Percentiles rank a stretch among this genome's conserved stretches.
phyloP scores from a whole-genome alignment of 306 rosid species.

The Ochetophila trinervis region DNA sequence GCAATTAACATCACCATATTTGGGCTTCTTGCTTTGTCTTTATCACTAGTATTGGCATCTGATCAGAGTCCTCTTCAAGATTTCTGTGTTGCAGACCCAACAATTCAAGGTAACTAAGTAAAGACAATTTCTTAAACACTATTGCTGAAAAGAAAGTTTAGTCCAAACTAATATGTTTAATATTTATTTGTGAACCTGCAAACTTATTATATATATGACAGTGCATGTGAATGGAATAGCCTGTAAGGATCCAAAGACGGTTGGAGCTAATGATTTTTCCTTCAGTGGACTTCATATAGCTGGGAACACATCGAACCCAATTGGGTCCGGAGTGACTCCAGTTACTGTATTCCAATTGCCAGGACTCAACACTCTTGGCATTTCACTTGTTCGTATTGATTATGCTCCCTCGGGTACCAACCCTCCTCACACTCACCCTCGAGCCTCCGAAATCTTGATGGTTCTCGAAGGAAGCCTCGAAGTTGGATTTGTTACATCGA shows the following conservation, averaged over 20 bases:
- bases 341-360: conserved; percentile 25
- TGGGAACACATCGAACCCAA: conserved; percentile 24
- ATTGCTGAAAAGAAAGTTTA: no score
- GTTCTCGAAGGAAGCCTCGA: conserved; percentile 37
- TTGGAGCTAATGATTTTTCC: conserved; percentile 23
- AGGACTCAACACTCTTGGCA: conserved; percentile 37
- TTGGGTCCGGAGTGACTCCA: conserved; percentile 28
- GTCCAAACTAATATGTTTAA: no score
- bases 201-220: no score
- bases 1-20: background rate
- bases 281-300: conserved; percentile 24
- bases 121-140: background rate
- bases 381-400: conserved; percentile 35
- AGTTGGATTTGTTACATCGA: conserved; percentile 36
- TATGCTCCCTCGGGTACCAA: conserved; percentile 31
- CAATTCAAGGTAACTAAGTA: background rate
- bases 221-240: conserved; percentile 13
- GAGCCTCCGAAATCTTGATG: conserved; percentile 35
- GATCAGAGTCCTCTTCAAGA: conserved; percentile 33
- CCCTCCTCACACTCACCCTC: conserved; percentile 49
- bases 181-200: no score
- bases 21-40: background rate
- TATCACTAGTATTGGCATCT: conserved; percentile 16
- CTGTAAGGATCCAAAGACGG: conserved; percentile 33
- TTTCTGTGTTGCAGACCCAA: conserved; percentile 20